phyloP scores from a whole-genome alignment of 2,329 filamentous ascomycete species.

The Venturia oleaginea region DNA sequence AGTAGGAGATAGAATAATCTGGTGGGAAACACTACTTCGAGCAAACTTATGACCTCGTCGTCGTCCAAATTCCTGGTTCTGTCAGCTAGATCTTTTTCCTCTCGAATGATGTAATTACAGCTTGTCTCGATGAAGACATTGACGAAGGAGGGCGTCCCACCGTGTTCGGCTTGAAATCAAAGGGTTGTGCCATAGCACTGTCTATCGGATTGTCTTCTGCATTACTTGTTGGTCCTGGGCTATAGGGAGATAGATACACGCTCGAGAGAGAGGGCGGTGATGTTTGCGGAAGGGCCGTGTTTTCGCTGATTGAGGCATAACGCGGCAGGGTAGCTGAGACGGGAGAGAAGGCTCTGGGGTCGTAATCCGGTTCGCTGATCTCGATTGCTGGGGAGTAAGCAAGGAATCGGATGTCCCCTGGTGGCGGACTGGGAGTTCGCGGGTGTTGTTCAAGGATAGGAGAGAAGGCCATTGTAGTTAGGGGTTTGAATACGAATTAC shows the following conservation, averaged over 20 bases:
- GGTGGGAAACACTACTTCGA: conserved; percentile 90
- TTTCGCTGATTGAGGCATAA: conserved; percentile 68
- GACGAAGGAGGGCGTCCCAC: conserved; percentile 56
- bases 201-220: neutral
- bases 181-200: conserved; percentile 53
- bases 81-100: neutral
- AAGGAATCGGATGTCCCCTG: conserved; percentile 33
- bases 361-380: conserved; percentile 22
- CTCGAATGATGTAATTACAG: conserved; percentile 19
- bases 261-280: neutral
- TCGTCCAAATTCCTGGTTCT: conserved; percentile 69
- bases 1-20: conserved; percentile 91
- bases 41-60: conserved; percentile 96
- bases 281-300: conserved; percentile 41
- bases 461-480: conserved; percentile 31
- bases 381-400: conserved; percentile 19
- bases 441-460: conserved; percentile 52
- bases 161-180: conserved; percentile 77
- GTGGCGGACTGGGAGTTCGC: conserved; percentile 55
- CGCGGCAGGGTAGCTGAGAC: conserved; percentile 31
- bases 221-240: conserved; percentile 25
- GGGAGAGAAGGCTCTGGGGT: conserved; percentile 29
- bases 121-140: conserved; percentile 33
- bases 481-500: neutral
- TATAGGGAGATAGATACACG: conserved; percentile 22